Evolutionary conservation across 805 yeast genomes (phyloP), one percentile per base, ranked within the genome.

Genomic region (Ogataea dorogensis): DNA sequence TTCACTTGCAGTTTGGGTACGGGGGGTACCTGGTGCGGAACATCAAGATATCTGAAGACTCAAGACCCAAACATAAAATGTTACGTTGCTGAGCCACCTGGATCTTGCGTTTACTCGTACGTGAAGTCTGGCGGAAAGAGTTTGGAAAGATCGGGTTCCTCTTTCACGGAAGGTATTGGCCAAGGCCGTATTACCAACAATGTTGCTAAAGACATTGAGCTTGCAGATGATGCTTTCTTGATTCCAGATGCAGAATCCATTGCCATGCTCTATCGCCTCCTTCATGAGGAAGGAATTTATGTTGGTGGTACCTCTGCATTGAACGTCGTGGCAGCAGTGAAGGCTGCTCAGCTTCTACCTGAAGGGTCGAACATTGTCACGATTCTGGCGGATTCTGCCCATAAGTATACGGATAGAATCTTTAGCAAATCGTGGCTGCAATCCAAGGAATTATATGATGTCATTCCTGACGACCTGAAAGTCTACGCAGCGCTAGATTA

Each of bases 151-250:
- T 70, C 74, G 1, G 97, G 97, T 19, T 77, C 86, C 3, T 83
- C 95, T 0, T 87, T 89, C 61, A 89, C 96, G 18, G 97, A 89
- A 65, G 97, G 97, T 20, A 87, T 89, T 64, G 97, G 97, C 18
- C 97, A 89, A 64, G 96, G 96, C 30, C 74, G 97, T 51, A 82
- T 89, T 51, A 89, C 96, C 5, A 82, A 75, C 45, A 89, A 89
- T 60, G 70, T 89, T 60, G 69, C 68, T 12, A 83, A 77, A 28
- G 96, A 86, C 44, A 65, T 87, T 18, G 81, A 71, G 7, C 59
- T 80, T 20, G 70, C 86, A 23, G 96, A 89, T 56, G 95, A 81
- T 49, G 94, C 96, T 1, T 61, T 85, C 31, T 72, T 75, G 47
- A 77, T 89, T 34, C 76, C 88, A 2, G 97, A 89, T 63, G 82